Percentiles rank a stretch among this genome's conserved stretches.
Evolutionary conservation across 1,284 basidiomycete species (phyloP).

Genomic region (Ceratobasidium sp.): DNA sequence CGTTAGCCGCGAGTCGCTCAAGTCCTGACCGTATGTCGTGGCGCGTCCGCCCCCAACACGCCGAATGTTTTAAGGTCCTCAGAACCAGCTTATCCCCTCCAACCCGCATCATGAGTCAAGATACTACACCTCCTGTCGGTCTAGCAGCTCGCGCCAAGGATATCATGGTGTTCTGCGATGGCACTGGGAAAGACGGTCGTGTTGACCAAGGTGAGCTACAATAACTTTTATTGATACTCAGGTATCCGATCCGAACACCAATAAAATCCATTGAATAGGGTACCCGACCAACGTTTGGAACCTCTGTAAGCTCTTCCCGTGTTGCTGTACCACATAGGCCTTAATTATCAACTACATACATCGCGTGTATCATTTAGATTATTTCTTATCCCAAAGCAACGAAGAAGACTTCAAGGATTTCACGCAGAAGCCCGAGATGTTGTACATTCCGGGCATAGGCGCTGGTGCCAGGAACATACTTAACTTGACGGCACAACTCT

Average conservation of each 20-base stretch:
- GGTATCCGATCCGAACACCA: no score
- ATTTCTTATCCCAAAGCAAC: background rate
- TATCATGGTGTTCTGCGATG: slow-evolving; percentile 38
- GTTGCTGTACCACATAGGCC: no score
- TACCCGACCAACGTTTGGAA: slow-evolving; percentile 11
- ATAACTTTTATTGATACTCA: no score
- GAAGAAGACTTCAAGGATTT: no score
- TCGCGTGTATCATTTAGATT: background rate
- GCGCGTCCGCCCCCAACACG: no score
- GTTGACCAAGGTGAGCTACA: background rate
- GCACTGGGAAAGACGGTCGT: slow-evolving; percentile 26
- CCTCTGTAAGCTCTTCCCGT: slow-evolving; percentile 28
- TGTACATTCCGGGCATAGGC: slow-evolving; percentile 29
- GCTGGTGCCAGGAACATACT: background rate
- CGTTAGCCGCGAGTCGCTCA: no score
- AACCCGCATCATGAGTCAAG: no score
- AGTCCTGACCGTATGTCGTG: no score
- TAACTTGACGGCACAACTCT: background rate
- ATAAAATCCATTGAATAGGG: background rate
- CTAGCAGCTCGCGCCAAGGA: background rate
- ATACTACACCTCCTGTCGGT: no score
- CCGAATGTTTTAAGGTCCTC: no score
- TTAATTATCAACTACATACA: no score
- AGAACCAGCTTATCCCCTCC: no score
- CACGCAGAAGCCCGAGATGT: background rate